Percentiles rank a stretch among this genome's conserved stretches.
Evolutionary conservation across 2,329 filamentous ascomycete genomes (phyloP).

Genomic region (Metarhizium humberi): DNA sequence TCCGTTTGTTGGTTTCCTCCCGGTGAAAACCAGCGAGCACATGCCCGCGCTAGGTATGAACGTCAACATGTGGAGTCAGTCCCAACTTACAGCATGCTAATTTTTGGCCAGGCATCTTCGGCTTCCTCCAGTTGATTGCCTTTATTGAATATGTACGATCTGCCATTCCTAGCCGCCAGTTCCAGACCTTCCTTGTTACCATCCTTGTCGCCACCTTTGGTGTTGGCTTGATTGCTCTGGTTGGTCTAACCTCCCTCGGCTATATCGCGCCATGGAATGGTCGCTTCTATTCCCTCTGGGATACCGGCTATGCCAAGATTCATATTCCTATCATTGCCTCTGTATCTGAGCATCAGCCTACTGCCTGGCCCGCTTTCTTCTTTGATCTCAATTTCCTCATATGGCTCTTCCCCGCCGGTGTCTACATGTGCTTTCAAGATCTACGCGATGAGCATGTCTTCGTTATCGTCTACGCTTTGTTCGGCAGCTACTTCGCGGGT

Average conservation of each 20-base stretch:
- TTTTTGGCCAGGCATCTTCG: slow-evolving; percentile 68
- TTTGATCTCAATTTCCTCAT: slow-evolving; percentile 98
- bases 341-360: slow-evolving; percentile 98
- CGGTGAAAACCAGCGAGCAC: slow-evolving; percentile 94
- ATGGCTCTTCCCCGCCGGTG: slow-evolving; percentile 97
- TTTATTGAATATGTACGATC: slow-evolving; percentile 85
- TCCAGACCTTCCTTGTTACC: slow-evolving; percentile 77
- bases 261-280: slow-evolving; percentile 96
- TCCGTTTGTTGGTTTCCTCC: slow-evolving; percentile 95
- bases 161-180: slow-evolving; percentile 87
- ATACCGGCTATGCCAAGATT: slow-evolving; percentile 97
- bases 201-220: slow-evolving; percentile 67
- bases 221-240: slow-evolving; percentile 63
- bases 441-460: slow-evolving; percentile 96
- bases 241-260: slow-evolving; percentile 79
- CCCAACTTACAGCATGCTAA: slow-evolving; percentile 8
- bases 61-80: slow-evolving; percentile 17
- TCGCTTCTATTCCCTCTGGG: slow-evolving; percentile 98
- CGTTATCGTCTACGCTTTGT: slow-evolving; percentile 91
- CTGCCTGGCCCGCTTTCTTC: slow-evolving; percentile 98
- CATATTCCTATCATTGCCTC: slow-evolving; percentile 99
- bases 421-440: slow-evolving; percentile 95
- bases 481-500: slow-evolving; percentile 95
- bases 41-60: slow-evolving; percentile 82
- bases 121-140: slow-evolving; percentile 84